phyloP scores from a whole-genome alignment of 148 eudicot genomes.

The Polygonum maritimum region DNA sequence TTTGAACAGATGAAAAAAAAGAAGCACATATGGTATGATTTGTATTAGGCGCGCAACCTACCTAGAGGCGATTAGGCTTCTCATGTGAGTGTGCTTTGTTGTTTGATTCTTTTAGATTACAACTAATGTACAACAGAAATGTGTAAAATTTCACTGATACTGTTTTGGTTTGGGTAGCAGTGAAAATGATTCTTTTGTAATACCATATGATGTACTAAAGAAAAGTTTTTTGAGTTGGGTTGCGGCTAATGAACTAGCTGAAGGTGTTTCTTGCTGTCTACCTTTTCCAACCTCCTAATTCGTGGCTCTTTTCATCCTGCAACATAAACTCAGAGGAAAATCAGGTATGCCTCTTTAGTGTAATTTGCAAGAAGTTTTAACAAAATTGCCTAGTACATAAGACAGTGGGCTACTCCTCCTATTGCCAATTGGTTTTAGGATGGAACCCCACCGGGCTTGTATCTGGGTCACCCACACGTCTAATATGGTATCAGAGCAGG shows the following conservation, averaged over 20 bases:
- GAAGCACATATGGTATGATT: background rate
- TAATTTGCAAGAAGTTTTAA: too few species aligned
- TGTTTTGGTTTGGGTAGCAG: background rate
- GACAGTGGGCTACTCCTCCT: too few species aligned
- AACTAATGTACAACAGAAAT: conserved; percentile 4
- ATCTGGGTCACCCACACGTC: too few species aligned
- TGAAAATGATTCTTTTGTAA: background rate
- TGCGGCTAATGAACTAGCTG: background rate
- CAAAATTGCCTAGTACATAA: too few species aligned
- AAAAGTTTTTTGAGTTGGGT: background rate
- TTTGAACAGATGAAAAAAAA: background rate
- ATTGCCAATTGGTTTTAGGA: too few species aligned
- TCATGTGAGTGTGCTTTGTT: background rate
- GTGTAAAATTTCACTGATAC: background rate
- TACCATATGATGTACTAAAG: background rate
- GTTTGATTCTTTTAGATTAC: background rate
- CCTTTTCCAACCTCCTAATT: background rate
- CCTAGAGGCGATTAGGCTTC: background rate
- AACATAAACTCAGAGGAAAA: background rate
- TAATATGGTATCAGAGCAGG: too few species aligned
- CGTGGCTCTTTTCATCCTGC: background rate
- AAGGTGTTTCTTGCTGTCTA: background rate
- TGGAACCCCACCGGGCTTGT: too few species aligned
- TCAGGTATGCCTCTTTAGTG: too few species aligned
- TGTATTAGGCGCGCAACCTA: background rate